Conservation (phyloP, 768 basidiomycete genomes). For the Steccherinum ochraceum region DNA sequence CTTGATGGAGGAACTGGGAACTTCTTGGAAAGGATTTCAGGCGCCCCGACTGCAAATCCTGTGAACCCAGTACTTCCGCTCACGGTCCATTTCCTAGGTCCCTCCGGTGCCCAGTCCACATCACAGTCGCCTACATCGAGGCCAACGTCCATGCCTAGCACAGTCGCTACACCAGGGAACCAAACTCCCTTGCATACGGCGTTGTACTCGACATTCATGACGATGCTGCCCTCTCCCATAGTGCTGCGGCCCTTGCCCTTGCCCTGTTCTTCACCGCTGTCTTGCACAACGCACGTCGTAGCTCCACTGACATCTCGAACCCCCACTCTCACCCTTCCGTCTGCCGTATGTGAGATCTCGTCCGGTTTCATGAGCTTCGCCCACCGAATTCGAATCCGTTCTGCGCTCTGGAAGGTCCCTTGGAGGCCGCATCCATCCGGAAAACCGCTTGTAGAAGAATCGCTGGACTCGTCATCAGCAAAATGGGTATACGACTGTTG, state of each 20-base stretch:
- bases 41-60: slow-evolving; percentile 55
- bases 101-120: slow-evolving; percentile 55
- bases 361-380: slow-evolving; percentile 53
- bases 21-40: slow-evolving; percentile 11
- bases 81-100: slow-evolving; percentile 51
- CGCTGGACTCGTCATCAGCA: slow-evolving; percentile 79
- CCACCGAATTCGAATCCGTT: slow-evolving; percentile 73
- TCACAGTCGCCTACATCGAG: slow-evolving; percentile 66
- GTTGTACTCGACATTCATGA: slow-evolving; percentile 65
- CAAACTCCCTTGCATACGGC: slow-evolving; percentile 72
- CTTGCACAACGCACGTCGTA: slow-evolving; percentile 55
- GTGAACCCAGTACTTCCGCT: slow-evolving; percentile 63
- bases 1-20: slow-evolving; percentile 29
- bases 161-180: slow-evolving; percentile 79
- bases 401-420: slow-evolving; percentile 73
- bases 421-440: slow-evolving; percentile 63
- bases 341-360: slow-evolving; percentile 34
- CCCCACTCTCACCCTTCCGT: slow-evolving; percentile 62
- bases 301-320: slow-evolving; percentile 63
- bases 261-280: slow-evolving; percentile 27
- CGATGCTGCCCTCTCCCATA: slow-evolving; percentile 29
- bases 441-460: slow-evolving; percentile 52
- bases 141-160: slow-evolving; percentile 71
- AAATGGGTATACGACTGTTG: slow-evolving; percentile 61
- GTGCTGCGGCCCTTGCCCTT: slow-evolving; percentile 24